These are phyloP conservation scores for Exsudoporus frostii DNA, from an alignment of 768 basidiomycete species.

Conservation along the genomic window DNA sequence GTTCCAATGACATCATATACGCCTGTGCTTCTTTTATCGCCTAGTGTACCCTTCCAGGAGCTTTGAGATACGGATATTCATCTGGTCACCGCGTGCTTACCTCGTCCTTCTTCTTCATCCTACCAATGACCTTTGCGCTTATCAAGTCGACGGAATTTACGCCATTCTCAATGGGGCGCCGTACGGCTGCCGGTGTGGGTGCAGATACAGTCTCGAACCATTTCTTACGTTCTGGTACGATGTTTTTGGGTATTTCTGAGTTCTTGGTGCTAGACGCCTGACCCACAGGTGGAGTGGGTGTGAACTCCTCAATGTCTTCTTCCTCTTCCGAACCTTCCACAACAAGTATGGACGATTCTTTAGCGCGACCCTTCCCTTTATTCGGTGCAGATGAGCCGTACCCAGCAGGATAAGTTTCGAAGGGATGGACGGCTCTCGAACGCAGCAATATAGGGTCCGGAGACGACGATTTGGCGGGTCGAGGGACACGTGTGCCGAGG, in stretches of 20 bases:
- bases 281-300: neutral
- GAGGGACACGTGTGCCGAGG: constrained; percentile 19
- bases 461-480: constrained; percentile 13
- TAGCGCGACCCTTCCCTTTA: constrained; percentile 27
- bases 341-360: constrained; percentile 4
- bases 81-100: constrained; percentile 13
- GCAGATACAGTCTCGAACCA: constrained; percentile 7
- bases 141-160: constrained; percentile 6
- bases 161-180: neutral
- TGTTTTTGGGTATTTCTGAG: constrained; percentile 17
- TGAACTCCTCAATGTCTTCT: constrained; percentile 20
- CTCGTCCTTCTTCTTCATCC: constrained; percentile 27
- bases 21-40: neutral
- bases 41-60: constrained; percentile 3
- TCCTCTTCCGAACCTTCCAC: constrained; percentile 26
- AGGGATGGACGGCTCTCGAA: constrained; percentile 10
- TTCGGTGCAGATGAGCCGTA: neutral
- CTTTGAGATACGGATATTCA: constrained; percentile 2
- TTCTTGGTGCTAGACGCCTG: neutral
- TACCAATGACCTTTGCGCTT: neutral
- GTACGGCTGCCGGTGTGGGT: constrained; percentile 6
- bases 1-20: constrained; percentile 23
- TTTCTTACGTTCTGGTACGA: constrained; percentile 9
- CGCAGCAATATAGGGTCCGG: constrained; percentile 21
- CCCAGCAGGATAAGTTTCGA: constrained; percentile 20